phyloP scores from a whole-genome alignment of 139 green algal genomes.

The Parachlorella kessleri region DNA sequence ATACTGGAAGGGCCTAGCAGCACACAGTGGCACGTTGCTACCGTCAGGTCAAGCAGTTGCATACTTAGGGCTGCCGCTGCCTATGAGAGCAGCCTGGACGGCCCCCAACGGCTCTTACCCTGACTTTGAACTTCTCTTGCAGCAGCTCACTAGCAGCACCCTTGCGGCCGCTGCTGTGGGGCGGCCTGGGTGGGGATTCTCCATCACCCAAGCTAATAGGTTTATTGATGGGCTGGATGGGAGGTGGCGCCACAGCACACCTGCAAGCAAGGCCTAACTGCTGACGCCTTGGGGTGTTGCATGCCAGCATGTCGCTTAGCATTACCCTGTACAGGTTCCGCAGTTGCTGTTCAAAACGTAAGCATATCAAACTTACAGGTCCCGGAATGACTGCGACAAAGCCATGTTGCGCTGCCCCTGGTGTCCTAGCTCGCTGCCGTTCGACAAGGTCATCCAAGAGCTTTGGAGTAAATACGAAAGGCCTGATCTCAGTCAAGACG shows the following conservation, averaged over 20 bases:
- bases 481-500: too few species aligned
- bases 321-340: background rate
- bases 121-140: conserved; percentile 28
- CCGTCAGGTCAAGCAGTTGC: too few species aligned
- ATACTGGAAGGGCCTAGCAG: too few species aligned
- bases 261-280: conserved; percentile 19
- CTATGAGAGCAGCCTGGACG: too few species aligned
- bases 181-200: too few species aligned
- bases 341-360: background rate
- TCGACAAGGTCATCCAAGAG: too few species aligned
- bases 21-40: too few species aligned
- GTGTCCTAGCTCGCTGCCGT: too few species aligned
- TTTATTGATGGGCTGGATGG: conserved; percentile 28
- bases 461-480: too few species aligned
- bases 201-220: background rate
- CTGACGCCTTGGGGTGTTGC: background rate
- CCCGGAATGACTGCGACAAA: conserved; percentile 20
- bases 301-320: background rate
- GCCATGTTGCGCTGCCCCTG: conserved; percentile 2
- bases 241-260: conserved; percentile 35
- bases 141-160: conserved; percentile 14
- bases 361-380: background rate
- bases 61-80: too few species aligned
- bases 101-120: background rate
- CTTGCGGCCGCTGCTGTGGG: background rate